These are phyloP conservation scores for Pleurotus tuber-regium DNA, from an alignment of 768 basidiomycete genomes.

Conservation along the genomic window DNA sequence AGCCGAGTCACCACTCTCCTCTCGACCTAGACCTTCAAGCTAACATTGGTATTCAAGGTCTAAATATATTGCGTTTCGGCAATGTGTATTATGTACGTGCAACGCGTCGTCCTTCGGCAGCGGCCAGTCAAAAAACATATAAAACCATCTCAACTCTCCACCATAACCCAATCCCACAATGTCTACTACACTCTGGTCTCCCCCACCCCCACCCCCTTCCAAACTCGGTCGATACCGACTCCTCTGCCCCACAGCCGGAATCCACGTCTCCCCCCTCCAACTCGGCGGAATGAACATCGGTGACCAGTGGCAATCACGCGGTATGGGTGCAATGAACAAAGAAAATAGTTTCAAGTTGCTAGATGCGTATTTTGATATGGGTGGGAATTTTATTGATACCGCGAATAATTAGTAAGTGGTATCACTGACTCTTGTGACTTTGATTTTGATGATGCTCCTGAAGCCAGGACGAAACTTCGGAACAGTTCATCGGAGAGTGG, in stretches of 20 bases:
- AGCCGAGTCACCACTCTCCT: too few relatives aligned
- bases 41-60: too few relatives aligned
- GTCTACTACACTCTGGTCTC: constrained; percentile 8
- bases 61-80: too few relatives aligned
- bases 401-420: constrained; percentile 34
- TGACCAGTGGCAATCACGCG: constrained; percentile 33
- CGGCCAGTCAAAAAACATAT: too few relatives aligned
- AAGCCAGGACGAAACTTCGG: constrained; percentile 34
- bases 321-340: constrained; percentile 33
- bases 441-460: background rate
- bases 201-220: constrained; percentile 25
- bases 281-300: constrained; percentile 51
- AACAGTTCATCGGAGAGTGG: constrained; percentile 43
- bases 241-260: constrained; percentile 36
- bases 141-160: too few relatives aligned
- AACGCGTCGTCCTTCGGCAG: too few relatives aligned
- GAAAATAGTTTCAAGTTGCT: constrained; percentile 39
- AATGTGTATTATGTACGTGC: too few relatives aligned
- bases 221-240: constrained; percentile 37
- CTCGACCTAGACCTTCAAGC: too few relatives aligned
- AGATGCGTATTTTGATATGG: constrained; percentile 35
- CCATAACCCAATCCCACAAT: background rate
- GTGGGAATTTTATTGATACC: constrained; percentile 43
- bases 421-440: background rate
- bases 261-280: constrained; percentile 47